Base-by-base conservation (phyloP, 148 eudicot genomes). In the Fallopia convolvulus region DNA sequence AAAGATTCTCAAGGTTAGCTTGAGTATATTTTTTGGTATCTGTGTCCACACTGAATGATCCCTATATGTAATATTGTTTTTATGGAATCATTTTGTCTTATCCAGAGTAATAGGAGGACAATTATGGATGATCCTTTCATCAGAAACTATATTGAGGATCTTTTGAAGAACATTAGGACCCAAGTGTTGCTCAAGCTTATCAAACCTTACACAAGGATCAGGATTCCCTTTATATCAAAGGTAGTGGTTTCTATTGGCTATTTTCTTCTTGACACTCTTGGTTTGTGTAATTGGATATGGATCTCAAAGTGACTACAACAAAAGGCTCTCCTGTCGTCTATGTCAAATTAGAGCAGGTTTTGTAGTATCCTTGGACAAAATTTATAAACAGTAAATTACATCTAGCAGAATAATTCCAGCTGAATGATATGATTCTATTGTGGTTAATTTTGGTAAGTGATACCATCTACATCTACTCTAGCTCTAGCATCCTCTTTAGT, bases 181-280 rank as follows among this genome's bases (percentile, higher is more conserved):
- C 99, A 95, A 83, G 99, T 95, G 78, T 86, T 95, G 88, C 99
- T 95, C 39, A 95, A 95, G 88, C 93, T 95, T 76, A 92, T 95
- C 74, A 95, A 95, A 80, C 99, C 99, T 61, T 95, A 95, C 83
- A 95, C 99, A 41, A 90, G 97, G 86, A 95, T 95, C 79, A 91
- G 97, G 56, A 87, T 95, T 76, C 99, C 99, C 32, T 95, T 95
- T 65, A 95, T 95, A 83, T 95, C 99, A 60, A 89, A 89, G 97
- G 99, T 92, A 83, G 36, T 72, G 21, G 47, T 41, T 71, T 63
- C 40, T 63, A 17, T 30, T 63, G 2, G 39, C 70, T 30, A 12
- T 12, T 30, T 7, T 63, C 36, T 20, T 21, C 63, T 6, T 63
- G 33, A 7, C 39, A 30, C 66, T 60, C 23, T 23, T 60, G 66